Base-by-base conservation (phyloP, 345 rosid species). In the Rhizophora apiculata region DNA sequence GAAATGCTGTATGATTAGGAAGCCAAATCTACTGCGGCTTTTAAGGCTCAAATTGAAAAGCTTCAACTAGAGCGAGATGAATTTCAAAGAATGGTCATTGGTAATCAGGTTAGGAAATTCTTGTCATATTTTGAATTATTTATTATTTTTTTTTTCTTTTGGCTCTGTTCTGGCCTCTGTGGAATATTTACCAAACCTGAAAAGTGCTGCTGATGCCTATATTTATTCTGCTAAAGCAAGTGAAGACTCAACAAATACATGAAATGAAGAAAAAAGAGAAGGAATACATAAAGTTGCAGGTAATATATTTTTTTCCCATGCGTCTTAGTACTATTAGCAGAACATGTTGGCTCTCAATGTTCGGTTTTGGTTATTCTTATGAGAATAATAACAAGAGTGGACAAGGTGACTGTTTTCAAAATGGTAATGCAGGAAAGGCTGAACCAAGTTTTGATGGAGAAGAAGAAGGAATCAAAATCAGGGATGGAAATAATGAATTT, bases 401-500 rank as follows among this genome's bases (percentile, higher is more conserved):
- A 43, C 49, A 13, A 43, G 18, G 3, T 13, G 49, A 43, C 49
- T 3, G 49, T 43, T 43, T 11, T 13, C 49, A 43, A 11, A 11
- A 43, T 43, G 18, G 19, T 13, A 43, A 43, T 43, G 29, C 80
- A 95, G 98, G 99, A 95, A 88, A 90, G 83, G 83, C 80, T 95
- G 75, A 95, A 95, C 72, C 99, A 95, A 85, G 99, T 95, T 34
- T 78, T 95, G 82, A 95, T 90, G 96, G 99, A 95, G 86, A 95
- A 95, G 77, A 95, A 90, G 90, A 95, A 95, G 84, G 99, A 95
- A 89, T 85, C 98, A 2, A 87, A 81, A 79, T 92, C 99, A 30
- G 98, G 99, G 74, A 95, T 95, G 97, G 99, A 95, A 78, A 95
- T 95, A 68, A 95, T 95, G 99, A 95, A 90, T 83, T 78, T 95